Conservation (phyloP, 116 monocot species). For the Papilionanthe hybrid region DNA sequence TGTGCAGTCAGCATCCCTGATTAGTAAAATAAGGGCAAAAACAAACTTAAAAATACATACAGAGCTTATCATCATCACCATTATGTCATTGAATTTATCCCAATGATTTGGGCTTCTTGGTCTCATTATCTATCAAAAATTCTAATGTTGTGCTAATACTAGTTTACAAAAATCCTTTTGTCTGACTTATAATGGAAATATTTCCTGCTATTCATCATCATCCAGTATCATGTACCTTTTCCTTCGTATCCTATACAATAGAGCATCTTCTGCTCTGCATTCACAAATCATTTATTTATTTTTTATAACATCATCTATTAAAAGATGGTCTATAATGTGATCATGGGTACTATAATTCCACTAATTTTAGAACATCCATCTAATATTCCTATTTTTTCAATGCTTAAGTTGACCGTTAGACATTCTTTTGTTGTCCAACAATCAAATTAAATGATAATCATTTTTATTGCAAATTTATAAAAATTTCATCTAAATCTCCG, state of each 20-base stretch:
- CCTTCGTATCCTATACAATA: conserved; percentile 2
- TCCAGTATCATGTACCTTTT: background rate
- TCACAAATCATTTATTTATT: background rate
- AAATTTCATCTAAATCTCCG: background rate
- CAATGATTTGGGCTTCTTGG: background rate
- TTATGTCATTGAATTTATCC: background rate
- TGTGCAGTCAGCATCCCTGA: conserved; percentile 25
- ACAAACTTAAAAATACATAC: conserved; percentile 1
- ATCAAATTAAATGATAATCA: background rate
- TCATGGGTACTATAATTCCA: background rate
- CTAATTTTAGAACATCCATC: background rate
- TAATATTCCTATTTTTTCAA: background rate
- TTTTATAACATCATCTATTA: background rate
- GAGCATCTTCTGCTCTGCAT: background rate
- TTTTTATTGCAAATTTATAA: background rate
- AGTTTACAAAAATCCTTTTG: background rate
- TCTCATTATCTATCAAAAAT: background rate
- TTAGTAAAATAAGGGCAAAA: conserved; percentile 10
- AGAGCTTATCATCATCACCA: conserved; percentile 1
- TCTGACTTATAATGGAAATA: background rate
- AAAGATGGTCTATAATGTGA: background rate
- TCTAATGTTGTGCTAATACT: background rate
- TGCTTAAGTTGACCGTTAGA: background rate
- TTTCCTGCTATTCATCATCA: background rate
- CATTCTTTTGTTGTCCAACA: background rate